Base-by-base conservation (phyloP, 805 yeast genomes). In the Ogataea nonfermentans region DNA sequence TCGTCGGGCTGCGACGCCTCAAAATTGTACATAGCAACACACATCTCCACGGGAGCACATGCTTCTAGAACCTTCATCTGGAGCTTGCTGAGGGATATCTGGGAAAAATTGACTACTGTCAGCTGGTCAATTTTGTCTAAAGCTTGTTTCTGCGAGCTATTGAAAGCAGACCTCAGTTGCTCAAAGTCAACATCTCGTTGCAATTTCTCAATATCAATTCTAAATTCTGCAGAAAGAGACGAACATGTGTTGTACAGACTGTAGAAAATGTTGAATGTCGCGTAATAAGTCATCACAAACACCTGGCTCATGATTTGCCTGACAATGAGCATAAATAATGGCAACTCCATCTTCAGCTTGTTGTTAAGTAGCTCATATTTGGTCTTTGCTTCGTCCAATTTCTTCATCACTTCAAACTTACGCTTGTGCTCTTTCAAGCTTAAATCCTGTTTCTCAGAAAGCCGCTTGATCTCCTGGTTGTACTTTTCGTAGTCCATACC, bases 291-390 rank as follows among this genome's bases (percentile, higher is more conserved):
- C 41, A 62, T 50, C 3, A 48, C 39, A 20, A 65, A 57, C 4
- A 71, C 33, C 4, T 65, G 66, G 16, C 55, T 51, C 27, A 68
- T 50, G 16, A 70, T 51, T 10, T 49, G 32, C 3, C 57, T 42
- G 0, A 69, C 55, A 9, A 70, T 52, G 6, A 56, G 40, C 40
- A 70, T 62, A 33, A 75, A 70, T 3, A 44, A 34, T 0, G 82
- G 81, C 1, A 79, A 49, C 29, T 77, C 83, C 22, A 41, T 42
- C 41, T 74, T 73, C 44, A 78, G 58, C 3, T 47, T 35, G 4
- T 51, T 44, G 50, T 76, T 73, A 24, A 66, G 44, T 9, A 43
- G 33, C 2, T 68, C 67, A 48, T 68, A 74, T 34, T 51, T 68
- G 52, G 42, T 61, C 41, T 47, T 63, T 45, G 49, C 60, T 37